phyloP scores from a whole-genome alignment of 2,329 filamentous ascomycete species.

The Pyrenophora tritici-repentis region DNA sequence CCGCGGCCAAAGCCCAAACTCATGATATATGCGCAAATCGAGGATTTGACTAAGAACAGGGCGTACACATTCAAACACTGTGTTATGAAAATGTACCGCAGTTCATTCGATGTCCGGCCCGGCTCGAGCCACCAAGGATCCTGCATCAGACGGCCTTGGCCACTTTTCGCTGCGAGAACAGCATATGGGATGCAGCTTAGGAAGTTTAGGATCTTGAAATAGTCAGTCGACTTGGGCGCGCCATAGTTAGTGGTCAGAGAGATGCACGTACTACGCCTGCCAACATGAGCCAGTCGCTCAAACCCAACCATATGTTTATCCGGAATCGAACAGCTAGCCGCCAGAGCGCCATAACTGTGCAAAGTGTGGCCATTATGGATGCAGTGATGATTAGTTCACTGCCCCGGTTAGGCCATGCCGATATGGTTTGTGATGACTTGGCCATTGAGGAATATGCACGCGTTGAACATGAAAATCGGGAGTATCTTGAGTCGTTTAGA shows the following conservation, averaged over 20 bases:
- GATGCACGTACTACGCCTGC: constrained; percentile 9
- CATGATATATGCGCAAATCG: constrained; percentile 22
- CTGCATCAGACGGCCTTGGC: constrained; percentile 14
- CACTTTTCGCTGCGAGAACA: constrained; percentile 3
- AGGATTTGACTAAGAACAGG: constrained; percentile 21
- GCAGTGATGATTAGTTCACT: constrained; percentile 10
- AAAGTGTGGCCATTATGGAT: constrained; percentile 9
- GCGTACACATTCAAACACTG: constrained; percentile 17
- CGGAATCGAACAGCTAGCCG: constrained; percentile 10
- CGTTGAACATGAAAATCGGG: no score
- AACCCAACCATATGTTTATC: not conserved
- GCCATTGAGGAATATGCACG: not conserved
- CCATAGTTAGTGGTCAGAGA: not conserved
- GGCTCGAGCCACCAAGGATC: constrained; percentile 16
- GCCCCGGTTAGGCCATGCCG: constrained; percentile 6
- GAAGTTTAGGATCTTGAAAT: constrained; percentile 3
- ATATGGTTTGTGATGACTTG: not conserved
- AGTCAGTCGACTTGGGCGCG: not conserved
- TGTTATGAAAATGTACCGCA: constrained; percentile 11
- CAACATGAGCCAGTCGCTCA: constrained; percentile 12
- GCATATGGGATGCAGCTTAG: constrained; percentile 8
- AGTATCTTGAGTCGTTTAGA: no score
- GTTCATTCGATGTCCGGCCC: not conserved
- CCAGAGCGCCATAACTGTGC: constrained; percentile 9
- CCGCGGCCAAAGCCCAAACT: constrained; percentile 17